Evolutionary conservation across 2,329 filamentous ascomycete genomes (phyloP), one percentile per base, ranked within the genome.

Genomic region (Clathrospora elynae): DNA sequence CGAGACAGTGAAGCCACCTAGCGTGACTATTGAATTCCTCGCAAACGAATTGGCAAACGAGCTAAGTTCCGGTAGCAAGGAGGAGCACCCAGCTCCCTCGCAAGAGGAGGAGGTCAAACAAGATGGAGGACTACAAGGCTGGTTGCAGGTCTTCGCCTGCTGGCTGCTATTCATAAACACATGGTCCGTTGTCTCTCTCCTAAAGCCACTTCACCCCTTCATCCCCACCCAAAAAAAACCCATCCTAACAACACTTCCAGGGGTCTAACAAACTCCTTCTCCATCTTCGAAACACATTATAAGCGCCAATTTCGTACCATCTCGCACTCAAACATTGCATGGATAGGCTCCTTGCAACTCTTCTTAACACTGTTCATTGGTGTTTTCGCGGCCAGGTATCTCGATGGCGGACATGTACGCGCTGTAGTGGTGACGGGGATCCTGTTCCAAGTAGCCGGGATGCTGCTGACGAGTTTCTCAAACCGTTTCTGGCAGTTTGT

Each of bases 341-440:
- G 65, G 66, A 70, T 71, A 17, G 68, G 67, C 6, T 66, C 60
- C 14, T 62, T 66, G 1, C 68, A 71, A 46, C 44, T 68, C 2
- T 62, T 62, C 14, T 56, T 70, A n/a, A 60, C 65, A 1, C 54
- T 65, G 2, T 59, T 62, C 1, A 57, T 62, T 1, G 66, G 65
- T 6, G 23, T 50, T 2, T 45, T 68, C 1, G n/a, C n/a, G n/a
- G n/a, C n/a, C n/a, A n/a, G n/a, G n/a, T n/a, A n/a, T n/a, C 53
- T 67, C 24, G 68, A 70, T 42, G 42, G 51, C 10, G 66, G 65
- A 13, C 60, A 64, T 42, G 64, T 70, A 32, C 49, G 55, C 10
- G 28, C 48, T 19, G 49, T 66, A 20, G 68, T 69, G 33, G 57
- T 57, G n/a, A 46, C 51, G 7, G 67, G 67, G 2, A 66, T 55